Evolutionary conservation across 2,329 filamentous ascomycete species (phyloP).

Genomic region (Pseudocercospora fuligena): DNA sequence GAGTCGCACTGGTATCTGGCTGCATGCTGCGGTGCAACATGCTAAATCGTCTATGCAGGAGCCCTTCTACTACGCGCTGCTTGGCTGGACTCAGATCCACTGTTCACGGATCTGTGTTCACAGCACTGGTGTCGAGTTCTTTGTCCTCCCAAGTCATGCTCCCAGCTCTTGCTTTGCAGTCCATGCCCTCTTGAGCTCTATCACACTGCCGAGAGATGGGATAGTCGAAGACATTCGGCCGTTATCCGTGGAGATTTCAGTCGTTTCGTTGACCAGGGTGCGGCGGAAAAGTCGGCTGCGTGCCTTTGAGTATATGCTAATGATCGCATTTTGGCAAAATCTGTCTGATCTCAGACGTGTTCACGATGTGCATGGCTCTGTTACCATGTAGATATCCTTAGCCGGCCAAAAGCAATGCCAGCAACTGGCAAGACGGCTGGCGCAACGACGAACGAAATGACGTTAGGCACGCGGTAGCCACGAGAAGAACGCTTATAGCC

Average conservation of each 20-base stretch:
- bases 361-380: neutral
- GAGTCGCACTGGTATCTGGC: neutral
- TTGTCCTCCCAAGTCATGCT: neutral
- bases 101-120: neutral
- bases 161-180: neutral
- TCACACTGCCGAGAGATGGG: neutral
- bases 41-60: neutral
- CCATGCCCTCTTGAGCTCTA: neutral
- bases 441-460: neutral
- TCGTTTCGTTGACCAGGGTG: neutral
- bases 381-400: neutral
- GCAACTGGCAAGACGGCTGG: neutral
- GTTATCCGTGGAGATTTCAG: neutral
- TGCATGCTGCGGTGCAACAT: neutral
- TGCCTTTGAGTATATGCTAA: neutral
- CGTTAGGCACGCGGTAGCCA: slow-evolving; percentile 1
- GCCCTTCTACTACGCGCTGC: neutral
- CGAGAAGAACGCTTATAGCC: neutral
- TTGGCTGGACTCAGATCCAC: neutral
- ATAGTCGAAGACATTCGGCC: neutral
- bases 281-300: neutral
- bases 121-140: too few species aligned
- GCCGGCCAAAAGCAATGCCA: neutral
- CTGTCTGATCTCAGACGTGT: neutral
- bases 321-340: neutral